These are phyloP conservation scores for Aspergillus cejpii DNA, from an alignment of 2,329 filamentous ascomycete species.

Conservation along the genomic window DNA sequence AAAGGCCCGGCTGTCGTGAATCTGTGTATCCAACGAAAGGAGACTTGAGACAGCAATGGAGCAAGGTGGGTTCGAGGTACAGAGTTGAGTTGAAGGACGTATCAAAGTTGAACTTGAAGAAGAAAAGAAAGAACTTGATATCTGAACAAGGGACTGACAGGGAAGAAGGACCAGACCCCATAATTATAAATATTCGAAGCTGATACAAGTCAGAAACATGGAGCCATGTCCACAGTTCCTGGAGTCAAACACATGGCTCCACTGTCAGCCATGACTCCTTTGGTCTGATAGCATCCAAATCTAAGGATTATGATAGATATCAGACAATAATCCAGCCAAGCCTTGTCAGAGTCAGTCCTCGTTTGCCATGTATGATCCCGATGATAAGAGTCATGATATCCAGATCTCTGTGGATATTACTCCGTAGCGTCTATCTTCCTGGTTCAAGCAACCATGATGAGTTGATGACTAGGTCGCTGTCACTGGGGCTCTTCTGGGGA, in stretches of 20 bases:
- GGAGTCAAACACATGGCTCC: conserved; percentile 17
- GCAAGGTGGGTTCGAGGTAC: too few species aligned
- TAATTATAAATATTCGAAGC: conserved; percentile 14
- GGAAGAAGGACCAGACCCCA: conserved; percentile 5
- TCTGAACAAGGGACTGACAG: conserved; percentile 1
- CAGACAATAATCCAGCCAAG: conserved; percentile 1
- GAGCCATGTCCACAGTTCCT: conserved; percentile 10
- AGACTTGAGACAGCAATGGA: too few species aligned
- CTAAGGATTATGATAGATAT: conserved; percentile 5
- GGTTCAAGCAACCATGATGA: not conserved
- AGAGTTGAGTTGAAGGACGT: not conserved
- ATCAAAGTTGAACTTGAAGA: not conserved
- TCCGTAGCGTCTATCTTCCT: not conserved
- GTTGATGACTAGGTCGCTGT: too few species aligned
- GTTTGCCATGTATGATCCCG: not conserved
- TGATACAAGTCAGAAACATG: conserved; percentile 15
- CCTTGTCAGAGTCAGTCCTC: not conserved
- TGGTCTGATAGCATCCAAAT: conserved; percentile 17
- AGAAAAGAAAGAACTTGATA: not conserved
- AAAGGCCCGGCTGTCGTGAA: not conserved
- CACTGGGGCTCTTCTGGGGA: not conserved
- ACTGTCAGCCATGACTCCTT: conserved; percentile 19
- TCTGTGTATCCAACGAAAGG: not conserved
- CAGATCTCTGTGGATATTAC: not conserved
- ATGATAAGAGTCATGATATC: not conserved